Base-by-base conservation (phyloP, 352 stramenopile genomes). In the Pythium oligandrum region DNA sequence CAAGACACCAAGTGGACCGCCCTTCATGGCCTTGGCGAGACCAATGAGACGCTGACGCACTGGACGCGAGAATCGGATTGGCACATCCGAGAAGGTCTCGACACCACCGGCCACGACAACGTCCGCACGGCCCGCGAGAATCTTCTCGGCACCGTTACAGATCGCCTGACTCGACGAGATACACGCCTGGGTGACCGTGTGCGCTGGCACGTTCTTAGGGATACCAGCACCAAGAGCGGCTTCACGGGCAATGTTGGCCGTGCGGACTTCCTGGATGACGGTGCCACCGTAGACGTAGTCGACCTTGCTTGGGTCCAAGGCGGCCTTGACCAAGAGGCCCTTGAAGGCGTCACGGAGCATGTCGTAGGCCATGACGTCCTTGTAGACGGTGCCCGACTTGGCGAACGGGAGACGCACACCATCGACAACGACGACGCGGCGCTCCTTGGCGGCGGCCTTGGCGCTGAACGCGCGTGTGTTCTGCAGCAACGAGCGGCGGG, bases 61-160 rank as follows among this genome's bases (percentile, higher is more conserved):
- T 4, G 87, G 83, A 51, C 95, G 88, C 47, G 86, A 97, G 55
- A 96, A 97, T 40, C 96, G 90, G 65, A 99, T 99, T 4, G 97
- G 97, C 32, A 99, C 90, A 59, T 99, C 97, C 44, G 78, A 97
- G 68, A 99, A 99, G 17, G 96, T 99, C 74, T 99, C 97, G 4
- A 84, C 83, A 40, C 97, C 97, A 57, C 97, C 97, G 2, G 95
- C 93, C 45, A 99, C 66, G 39, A 99, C 84, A n/a, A 98, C 83
- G 52, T 98, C 91, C 1, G 96, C 96, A 48, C 98, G 86, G 26
- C 92, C 93, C 0, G 93, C 82, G 1, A 98, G 68, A 68, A 99
- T 99, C 75, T 98, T 98, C 69, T 98, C 92, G 0, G 93, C 93
- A 37, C 90, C 95, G 4, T 83, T 68, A 57, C 79, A 95, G 61